phyloP scores from a whole-genome alignment of 2,329 filamentous ascomycete species.

The Stylonectria norvegica region DNA sequence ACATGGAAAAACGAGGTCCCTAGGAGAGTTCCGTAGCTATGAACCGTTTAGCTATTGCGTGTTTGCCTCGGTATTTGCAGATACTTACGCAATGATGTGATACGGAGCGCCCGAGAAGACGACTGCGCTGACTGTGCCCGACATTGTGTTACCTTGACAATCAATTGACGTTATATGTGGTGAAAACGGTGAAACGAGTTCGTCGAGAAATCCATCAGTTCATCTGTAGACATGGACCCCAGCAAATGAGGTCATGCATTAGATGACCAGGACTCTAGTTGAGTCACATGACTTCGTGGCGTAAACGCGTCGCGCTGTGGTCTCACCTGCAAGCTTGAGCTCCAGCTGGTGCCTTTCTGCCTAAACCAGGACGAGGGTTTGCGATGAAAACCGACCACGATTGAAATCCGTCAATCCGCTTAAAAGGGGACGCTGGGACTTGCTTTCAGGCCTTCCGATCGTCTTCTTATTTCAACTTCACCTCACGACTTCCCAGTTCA shows the following conservation, averaged over 20 bases:
- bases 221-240: slow-evolving; percentile 3
- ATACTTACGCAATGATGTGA: slow-evolving; percentile 67
- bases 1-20: slow-evolving; percentile 86
- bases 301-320: slow-evolving; percentile 23
- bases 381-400: slow-evolving; percentile 13
- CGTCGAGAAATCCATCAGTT: slow-evolving; percentile 6
- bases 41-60: slow-evolving; percentile 18
- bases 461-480: slow-evolving; percentile 1
- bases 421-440: too few species aligned
- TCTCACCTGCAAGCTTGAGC: slow-evolving; percentile 5
- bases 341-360: slow-evolving; percentile 23
- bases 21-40: slow-evolving; percentile 80
- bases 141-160: slow-evolving; percentile 36
- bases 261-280: neutral
- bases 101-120: slow-evolving; percentile 67
- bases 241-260: slow-evolving; percentile 10
- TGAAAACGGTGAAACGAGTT: slow-evolving; percentile 1
- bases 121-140: slow-evolving; percentile 46
- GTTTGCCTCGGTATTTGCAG: neutral
- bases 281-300: slow-evolving; percentile 33
- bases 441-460: neutral
- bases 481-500: slow-evolving; percentile 1
- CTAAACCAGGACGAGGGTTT: slow-evolving; percentile 23
- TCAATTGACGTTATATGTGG: too few species aligned
- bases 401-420: slow-evolving; percentile 3